Base-by-base conservation (phyloP, 2,329 filamentous ascomycete species). In the Didymella segeticola region DNA sequence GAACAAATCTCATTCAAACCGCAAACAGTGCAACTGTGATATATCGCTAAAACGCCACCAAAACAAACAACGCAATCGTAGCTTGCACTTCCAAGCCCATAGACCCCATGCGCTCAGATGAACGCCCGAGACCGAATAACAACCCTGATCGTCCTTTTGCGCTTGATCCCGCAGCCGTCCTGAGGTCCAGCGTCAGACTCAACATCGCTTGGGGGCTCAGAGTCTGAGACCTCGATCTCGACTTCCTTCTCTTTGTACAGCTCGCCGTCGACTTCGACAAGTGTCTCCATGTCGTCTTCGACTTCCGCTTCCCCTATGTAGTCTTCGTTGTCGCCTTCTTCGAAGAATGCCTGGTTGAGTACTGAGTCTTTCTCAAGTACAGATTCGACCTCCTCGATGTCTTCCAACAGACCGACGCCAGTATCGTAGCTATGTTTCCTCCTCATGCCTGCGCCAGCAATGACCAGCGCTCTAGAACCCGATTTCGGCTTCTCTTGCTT, bases 51-150 rank as follows among this genome's bases (percentile, higher is more conserved):
- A 53, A 53, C 43, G 43, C 43, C 43, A 26, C 19, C 12, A 10
- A 20, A n/a, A 8, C 17, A 51, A 31, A 20, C 15, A 17, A 26
- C 9, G 10, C 30, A 33, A 33, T 23, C 23, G 19, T n/a, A n/a
- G n/a, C n/a, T n/a, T 22, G 31, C 31, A 33, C 26, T 11, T 17
- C 38, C 15, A 17, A 12, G 1, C 6, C 8, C 6, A 9, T 5
- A 15, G 39, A 34, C 5, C 23, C 6, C 38, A 23, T 26, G 11
- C 36, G 19, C 43, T 61, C 55, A 72, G 54, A 73, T 58, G 57
- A 73, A 73, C 64, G 70, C 70, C 68, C 70, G 64, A 11, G 66
- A 70, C 61, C 69, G 36, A n/a, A 73, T 72, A 43, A 72, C 54
- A 31, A 71, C 62, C 43, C 68, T 56, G 30, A 73, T 65, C 50